These are phyloP conservation scores for Suillus weaverae DNA, from an alignment of 768 basidiomycete species.

Conservation along the genomic window DNA sequence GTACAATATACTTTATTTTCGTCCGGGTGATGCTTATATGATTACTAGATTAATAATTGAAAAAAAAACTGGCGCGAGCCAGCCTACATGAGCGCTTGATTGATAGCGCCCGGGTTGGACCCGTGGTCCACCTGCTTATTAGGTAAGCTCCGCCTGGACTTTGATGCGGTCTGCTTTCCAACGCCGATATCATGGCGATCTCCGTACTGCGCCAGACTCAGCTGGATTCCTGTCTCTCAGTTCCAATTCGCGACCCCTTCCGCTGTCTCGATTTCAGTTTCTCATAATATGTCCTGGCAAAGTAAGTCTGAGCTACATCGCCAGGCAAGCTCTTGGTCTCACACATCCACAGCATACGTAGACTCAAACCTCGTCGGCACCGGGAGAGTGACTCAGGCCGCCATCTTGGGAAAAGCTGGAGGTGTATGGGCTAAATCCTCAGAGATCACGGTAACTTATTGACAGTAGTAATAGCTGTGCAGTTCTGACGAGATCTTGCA, in stretches of 20 bases:
- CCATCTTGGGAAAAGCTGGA: constrained; percentile 38
- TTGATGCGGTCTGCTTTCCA: constrained; percentile 8
- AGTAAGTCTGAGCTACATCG: constrained; percentile 48
- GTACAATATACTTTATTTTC: neutral
- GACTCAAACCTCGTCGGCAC: constrained; percentile 76
- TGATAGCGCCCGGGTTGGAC: neutral
- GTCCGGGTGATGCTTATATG: neutral
- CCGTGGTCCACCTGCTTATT: constrained; percentile 1
- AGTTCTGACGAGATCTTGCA: neutral
- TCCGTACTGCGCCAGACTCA: constrained; percentile 14
- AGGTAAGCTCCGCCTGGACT: constrained; percentile 2
- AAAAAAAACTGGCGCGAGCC: too few species aligned
- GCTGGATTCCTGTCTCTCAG: constrained; percentile 9
- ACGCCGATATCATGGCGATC: constrained; percentile 33
- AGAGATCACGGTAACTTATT: constrained; percentile 18
- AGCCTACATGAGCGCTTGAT: too few species aligned
- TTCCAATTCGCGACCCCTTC: constrained; percentile 8
- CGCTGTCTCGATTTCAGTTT: constrained; percentile 7
- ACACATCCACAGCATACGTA: constrained; percentile 62
- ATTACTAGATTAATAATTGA: too few species aligned
- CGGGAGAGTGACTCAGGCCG: constrained; percentile 73
- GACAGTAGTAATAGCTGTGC: constrained; percentile 19
- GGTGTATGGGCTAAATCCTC: constrained; percentile 34
- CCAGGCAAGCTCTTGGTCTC: neutral
- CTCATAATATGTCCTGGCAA: constrained; percentile 68